Evolutionary conservation across 306 rosid species (phyloP).

Genomic region (Ormosia semicastrata): DNA sequence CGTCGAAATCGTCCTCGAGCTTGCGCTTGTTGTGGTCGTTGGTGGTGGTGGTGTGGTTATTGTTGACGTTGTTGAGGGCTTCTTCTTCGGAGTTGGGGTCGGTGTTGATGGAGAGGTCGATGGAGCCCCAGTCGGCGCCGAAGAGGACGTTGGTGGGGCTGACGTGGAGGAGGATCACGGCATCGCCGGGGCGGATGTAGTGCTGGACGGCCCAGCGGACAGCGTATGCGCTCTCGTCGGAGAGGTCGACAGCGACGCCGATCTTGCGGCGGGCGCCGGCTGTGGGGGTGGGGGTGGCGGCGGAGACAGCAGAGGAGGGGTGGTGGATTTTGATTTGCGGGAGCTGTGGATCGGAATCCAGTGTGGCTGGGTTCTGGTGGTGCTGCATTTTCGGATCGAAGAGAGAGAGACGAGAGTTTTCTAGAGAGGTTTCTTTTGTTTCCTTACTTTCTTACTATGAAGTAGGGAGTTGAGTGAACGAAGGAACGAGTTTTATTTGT

Average conservation of each 20-base stretch:
- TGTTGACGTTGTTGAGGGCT: not conserved
- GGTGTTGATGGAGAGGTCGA: constrained; percentile 64
- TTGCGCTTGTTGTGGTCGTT: constrained; percentile 45
- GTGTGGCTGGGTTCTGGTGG: constrained; percentile 32
- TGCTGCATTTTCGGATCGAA: constrained; percentile 36
- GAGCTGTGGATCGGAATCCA: constrained; percentile 76
- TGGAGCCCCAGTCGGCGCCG: constrained; percentile 99
- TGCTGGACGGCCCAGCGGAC: constrained; percentile 96
- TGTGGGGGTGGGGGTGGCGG: constrained; percentile 81
- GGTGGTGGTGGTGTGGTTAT: not conserved
- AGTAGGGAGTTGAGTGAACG: not conserved
- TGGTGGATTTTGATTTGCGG: constrained; percentile 91
- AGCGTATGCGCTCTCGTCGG: constrained; percentile 93
- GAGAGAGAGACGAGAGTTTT: not conserved
- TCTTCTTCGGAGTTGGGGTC: constrained; percentile 39
- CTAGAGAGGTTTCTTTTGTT: not conserved
- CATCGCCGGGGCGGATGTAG: constrained; percentile 95
- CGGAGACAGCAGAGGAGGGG: constrained; percentile 66
- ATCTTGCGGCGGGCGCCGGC: constrained; percentile 96
- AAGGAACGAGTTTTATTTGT: not conserved
- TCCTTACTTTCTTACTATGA: not conserved
- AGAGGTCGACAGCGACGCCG: constrained; percentile 95
- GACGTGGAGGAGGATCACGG: constrained; percentile 95
- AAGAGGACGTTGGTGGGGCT: constrained; percentile 93
- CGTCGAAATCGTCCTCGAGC: constrained; percentile 85